These are phyloP conservation scores for Hibiscus syriacus DNA, from an alignment of 345 rosid genomes.

Conservation along the genomic window DNA sequence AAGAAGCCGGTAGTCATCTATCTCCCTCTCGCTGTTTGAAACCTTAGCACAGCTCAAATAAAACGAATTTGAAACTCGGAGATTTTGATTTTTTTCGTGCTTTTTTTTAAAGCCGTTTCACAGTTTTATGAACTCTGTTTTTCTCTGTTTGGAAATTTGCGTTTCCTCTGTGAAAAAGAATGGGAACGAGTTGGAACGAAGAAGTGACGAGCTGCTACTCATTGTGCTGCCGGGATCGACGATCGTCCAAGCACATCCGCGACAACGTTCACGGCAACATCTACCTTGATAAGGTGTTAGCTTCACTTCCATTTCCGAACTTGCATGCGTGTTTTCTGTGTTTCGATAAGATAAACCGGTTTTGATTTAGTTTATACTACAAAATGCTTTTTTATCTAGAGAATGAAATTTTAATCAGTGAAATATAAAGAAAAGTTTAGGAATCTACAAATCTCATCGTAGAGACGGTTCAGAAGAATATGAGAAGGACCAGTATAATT, in stretches of 20 bases:
- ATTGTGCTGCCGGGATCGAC: constrained; percentile 18
- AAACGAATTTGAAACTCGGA: neutral
- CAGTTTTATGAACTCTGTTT: neutral
- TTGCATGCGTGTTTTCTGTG: neutral
- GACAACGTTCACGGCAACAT: constrained; percentile 58
- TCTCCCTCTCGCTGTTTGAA: neutral
- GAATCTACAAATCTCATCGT: neutral
- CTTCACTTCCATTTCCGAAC: constrained; percentile 1
- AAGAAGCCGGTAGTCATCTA: neutral
- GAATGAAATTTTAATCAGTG: neutral
- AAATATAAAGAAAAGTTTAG: neutral
- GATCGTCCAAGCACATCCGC: constrained; percentile 34
- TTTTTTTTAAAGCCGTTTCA: neutral
- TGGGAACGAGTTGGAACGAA: constrained; percentile 7
- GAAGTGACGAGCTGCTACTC: constrained; percentile 1
- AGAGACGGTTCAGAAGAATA: neutral
- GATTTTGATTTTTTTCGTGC: neutral
- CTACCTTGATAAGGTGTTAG: constrained; percentile 38
- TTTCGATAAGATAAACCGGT: too few relatives aligned
- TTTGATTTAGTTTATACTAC: neutral
- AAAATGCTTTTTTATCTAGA: neutral
- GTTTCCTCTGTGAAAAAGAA: neutral
- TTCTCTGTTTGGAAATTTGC: neutral
- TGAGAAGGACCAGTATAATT: neutral
- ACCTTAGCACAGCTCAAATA: neutral